Conservation (phyloP, 108 stramenopile species). For the Epithemia pelagica region DNA sequence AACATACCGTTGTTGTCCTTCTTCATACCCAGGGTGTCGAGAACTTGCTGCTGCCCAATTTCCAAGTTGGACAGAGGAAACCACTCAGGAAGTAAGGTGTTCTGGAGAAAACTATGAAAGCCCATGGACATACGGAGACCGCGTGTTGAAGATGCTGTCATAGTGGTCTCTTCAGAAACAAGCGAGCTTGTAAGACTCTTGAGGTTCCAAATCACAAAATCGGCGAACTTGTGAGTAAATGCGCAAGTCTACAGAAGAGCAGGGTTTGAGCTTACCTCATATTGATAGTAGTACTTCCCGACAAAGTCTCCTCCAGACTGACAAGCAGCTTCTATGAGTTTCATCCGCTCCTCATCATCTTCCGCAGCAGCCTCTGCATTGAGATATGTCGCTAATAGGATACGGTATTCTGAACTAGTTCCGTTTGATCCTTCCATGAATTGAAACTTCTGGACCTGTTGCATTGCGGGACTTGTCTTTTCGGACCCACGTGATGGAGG, state of each 20-base stretch:
- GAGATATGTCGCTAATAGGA: conserved; percentile 42
- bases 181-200: neutral
- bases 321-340: conserved; percentile 28
- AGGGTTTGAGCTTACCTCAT: conserved; percentile 18
- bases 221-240: neutral
- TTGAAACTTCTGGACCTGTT: conserved; percentile 41
- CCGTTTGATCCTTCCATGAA: conserved; percentile 12
- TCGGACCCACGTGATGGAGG: neutral
- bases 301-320: conserved; percentile 38
- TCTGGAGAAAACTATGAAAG: conserved; percentile 36
- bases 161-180: neutral
- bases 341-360: conserved; percentile 13
- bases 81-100: conserved; percentile 43
- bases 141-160: neutral
- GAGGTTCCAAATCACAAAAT: neutral
- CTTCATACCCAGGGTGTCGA: conserved; percentile 41
- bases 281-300: conserved; percentile 43
- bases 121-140: conserved; percentile 30
- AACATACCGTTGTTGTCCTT: conserved; percentile 30
- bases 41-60: conserved; percentile 18
- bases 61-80: conserved; percentile 45
- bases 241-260: neutral
- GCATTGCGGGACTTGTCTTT: neutral
- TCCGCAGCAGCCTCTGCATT: conserved; percentile 32
- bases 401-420: conserved; percentile 19